phyloP scores from a whole-genome alignment of 495 filamentous ascomycete species.

The Daldinia caldariorum region DNA sequence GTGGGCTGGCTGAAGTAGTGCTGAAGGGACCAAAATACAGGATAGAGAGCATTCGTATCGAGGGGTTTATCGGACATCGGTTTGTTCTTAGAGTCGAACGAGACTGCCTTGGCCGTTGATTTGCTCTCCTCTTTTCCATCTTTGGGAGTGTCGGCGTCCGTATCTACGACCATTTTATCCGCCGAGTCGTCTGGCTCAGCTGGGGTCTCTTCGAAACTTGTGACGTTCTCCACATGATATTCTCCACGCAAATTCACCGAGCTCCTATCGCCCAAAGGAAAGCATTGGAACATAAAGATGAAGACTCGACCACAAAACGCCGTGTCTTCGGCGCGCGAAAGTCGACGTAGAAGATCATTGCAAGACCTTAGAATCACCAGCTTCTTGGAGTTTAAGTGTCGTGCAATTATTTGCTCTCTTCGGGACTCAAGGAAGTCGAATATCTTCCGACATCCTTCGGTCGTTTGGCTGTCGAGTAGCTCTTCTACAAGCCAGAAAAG shows the following conservation, averaged over 20 bases:
- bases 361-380: slow-evolving; percentile 89
- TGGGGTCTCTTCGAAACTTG: slow-evolving; percentile 74
- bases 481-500: slow-evolving; percentile 94
- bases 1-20: slow-evolving; percentile 90
- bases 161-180: slow-evolving; percentile 71
- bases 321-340: slow-evolving; percentile 94
- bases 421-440: slow-evolving; percentile 96
- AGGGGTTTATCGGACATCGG: slow-evolving; percentile 55
- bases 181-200: slow-evolving; percentile 60
- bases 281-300: slow-evolving; percentile 97
- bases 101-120: slow-evolving; percentile 61
- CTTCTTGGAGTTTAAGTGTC: slow-evolving; percentile 85
- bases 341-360: slow-evolving; percentile 90
- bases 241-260: slow-evolving; percentile 96
- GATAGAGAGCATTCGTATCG: slow-evolving; percentile 80
- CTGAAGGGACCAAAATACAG: slow-evolving; percentile 94
- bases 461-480: slow-evolving; percentile 93
- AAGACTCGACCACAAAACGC: slow-evolving; percentile 97
- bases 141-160: slow-evolving; percentile 47
- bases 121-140: slow-evolving; percentile 53
- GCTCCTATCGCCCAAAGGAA: slow-evolving; percentile 93
- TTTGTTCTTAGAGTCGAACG: slow-evolving; percentile 60
- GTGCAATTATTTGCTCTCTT: slow-evolving; percentile 83
- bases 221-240: slow-evolving; percentile 95
- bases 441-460: slow-evolving; percentile 84